phyloP scores from a whole-genome alignment of 768 basidiomycete species.

The Phaeotremella fagi region DNA sequence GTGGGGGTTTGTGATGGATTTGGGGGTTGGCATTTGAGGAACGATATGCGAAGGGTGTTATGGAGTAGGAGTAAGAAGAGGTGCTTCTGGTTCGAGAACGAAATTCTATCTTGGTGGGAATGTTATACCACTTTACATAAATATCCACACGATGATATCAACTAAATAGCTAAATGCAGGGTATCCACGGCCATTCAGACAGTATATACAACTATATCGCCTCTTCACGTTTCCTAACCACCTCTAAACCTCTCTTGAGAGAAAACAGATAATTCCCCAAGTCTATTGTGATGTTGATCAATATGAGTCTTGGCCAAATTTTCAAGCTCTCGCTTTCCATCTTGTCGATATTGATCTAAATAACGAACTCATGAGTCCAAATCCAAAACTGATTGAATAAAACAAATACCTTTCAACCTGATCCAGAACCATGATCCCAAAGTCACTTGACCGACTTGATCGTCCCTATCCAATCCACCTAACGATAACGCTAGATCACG shows the following conservation, averaged over 20 bases:
- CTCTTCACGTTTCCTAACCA: not conserved
- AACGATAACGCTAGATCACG: slow-evolving; percentile 22
- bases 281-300: not conserved
- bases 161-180: not conserved
- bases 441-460: slow-evolving; percentile 31
- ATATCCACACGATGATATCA: not conserved
- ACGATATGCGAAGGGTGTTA: not conserved
- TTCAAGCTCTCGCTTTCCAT: slow-evolving; percentile 9
- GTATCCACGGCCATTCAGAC: not conserved
- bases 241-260: not conserved
- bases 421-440: slow-evolving; percentile 34
- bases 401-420: slow-evolving; percentile 27
- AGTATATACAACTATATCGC: not conserved
- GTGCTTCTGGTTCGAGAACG: not conserved
- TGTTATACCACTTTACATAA: not conserved
- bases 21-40: not conserved
- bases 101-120: not conserved
- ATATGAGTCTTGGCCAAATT: not conserved
- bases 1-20: too few relatives aligned
- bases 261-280: not conserved
- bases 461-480: slow-evolving; percentile 32
- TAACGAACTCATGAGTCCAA: not conserved
- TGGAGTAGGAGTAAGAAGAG: not conserved
- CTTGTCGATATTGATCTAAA: slow-evolving; percentile 16
- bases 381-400: not conserved